These are phyloP conservation scores for Gaultheria prostrata DNA, from an alignment of 148 eudicot genomes.

Conservation along the genomic window DNA sequence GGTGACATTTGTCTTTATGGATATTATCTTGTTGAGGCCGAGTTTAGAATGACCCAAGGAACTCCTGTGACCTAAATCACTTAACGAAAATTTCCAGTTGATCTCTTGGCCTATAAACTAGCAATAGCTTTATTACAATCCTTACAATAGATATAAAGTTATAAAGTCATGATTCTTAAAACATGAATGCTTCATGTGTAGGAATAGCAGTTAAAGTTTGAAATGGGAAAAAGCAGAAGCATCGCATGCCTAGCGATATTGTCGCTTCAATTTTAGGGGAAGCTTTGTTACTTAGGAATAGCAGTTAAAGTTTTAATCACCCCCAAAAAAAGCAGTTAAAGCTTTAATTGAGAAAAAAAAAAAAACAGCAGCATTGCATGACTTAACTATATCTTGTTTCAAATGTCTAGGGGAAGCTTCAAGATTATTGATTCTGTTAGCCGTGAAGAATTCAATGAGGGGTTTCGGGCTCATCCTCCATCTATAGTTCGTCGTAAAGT, in stretches of 20 bases:
- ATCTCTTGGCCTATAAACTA: neutral
- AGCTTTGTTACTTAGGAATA: neutral
- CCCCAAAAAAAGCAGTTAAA: neutral
- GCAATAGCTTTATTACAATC: neutral
- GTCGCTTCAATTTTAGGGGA: too few relatives aligned
- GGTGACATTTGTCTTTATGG: neutral
- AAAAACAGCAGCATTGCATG: neutral
- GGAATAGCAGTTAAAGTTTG: neutral
- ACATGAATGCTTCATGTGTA: neutral
- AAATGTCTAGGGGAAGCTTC: conserved; percentile 58
- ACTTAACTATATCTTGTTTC: conserved; percentile 14
- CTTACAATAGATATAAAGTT: neutral
- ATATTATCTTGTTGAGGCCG: neutral
- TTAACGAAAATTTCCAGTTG: neutral
- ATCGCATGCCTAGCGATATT: neutral
- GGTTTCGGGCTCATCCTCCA: conserved; percentile 56
- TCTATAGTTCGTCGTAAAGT: conserved; percentile 42
- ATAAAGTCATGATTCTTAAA: neutral
- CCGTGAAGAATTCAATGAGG: conserved; percentile 17
- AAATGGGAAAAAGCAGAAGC: neutral
- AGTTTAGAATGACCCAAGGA: neutral
- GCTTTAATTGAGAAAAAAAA: neutral
- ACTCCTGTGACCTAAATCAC: neutral
- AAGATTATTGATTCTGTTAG: conserved; percentile 21
- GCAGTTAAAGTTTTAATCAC: neutral